Conservation (phyloP, 495 filamentous ascomycete genomes). For the Hypoxylon subgilvum region DNA sequence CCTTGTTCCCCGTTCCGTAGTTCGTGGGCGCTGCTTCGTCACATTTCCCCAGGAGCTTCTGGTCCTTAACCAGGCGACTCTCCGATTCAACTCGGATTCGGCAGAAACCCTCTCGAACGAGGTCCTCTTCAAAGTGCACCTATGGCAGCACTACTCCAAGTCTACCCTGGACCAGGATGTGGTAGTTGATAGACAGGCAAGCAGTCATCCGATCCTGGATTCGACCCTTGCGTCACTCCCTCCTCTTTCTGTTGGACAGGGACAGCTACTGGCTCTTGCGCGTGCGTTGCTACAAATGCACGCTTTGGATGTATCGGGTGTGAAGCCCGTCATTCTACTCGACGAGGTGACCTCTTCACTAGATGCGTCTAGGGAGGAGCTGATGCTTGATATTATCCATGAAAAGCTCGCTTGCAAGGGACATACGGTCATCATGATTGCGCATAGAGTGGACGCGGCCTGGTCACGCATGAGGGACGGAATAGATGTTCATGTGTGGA, state of each 20-base stretch:
- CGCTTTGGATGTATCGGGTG: conserved; percentile 2
- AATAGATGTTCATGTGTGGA: conserved; percentile 41
- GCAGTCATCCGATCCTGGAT: conserved; percentile 28
- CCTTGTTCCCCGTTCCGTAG: conserved; percentile 43
- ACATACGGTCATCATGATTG: conserved; percentile 66
- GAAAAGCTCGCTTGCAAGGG: conserved; percentile 56
- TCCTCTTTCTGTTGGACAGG: conserved; percentile 41
- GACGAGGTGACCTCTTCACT: conserved; percentile 86
- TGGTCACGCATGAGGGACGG: conserved; percentile 33
- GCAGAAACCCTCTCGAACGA: conserved; percentile 41
- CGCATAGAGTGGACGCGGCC: conserved; percentile 67
- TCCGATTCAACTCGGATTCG: conserved; percentile 59
- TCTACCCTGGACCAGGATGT: conserved; percentile 21
- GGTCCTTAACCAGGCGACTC: conserved; percentile 48
- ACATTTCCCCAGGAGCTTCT: conserved; percentile 58
- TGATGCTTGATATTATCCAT: conserved; percentile 71
- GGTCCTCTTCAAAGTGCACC: conserved; percentile 36
- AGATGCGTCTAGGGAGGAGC: conserved; percentile 76
- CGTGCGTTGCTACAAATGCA: conserved; percentile 18
- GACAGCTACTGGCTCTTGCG: conserved; percentile 17
- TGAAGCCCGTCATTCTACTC: conserved; percentile 67
- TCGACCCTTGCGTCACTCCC: conserved; percentile 25
- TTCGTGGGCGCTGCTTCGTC: conserved; percentile 40
- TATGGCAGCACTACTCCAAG: conserved; percentile 40
- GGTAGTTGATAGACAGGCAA: not conserved